Evolutionary conservation across 768 basidiomycete species (phyloP).

Genomic region (Piloderma croceum): DNA sequence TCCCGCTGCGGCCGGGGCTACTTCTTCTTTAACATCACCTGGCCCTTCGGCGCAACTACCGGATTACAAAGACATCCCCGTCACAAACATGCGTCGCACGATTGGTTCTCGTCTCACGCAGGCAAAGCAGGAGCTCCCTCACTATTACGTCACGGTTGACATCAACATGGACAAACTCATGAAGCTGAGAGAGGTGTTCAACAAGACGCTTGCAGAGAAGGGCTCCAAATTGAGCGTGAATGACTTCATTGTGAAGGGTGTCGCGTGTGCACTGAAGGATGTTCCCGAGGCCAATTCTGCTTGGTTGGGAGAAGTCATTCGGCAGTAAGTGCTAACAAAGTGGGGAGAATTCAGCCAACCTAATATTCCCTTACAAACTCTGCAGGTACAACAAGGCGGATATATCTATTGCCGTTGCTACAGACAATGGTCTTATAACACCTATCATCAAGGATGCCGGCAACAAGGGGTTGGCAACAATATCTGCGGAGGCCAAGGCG

Average conservation of each 20-base stretch:
- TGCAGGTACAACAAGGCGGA: constrained; percentile 91
- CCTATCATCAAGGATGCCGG: constrained; percentile 95
- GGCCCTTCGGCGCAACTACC: constrained; percentile 46
- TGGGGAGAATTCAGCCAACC: background rate
- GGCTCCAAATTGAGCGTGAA: constrained; percentile 92
- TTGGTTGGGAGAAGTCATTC: constrained; percentile 93
- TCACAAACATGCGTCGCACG: constrained; percentile 90
- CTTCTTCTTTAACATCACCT: constrained; percentile 41
- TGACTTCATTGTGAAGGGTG: constrained; percentile 96
- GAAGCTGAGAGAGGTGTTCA: constrained; percentile 94
- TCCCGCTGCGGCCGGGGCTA: constrained; percentile 37
- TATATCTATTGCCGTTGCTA: constrained; percentile 95
- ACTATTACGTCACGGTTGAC: constrained; percentile 94
- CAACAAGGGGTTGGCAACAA: constrained; percentile 85
- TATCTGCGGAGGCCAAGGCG: constrained; percentile 87
- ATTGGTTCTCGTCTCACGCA: constrained; percentile 89
- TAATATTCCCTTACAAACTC: background rate
- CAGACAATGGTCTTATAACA: constrained; percentile 92
- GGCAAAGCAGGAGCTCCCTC: constrained; percentile 92
- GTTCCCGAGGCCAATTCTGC: constrained; percentile 98
- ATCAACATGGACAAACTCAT: constrained; percentile 94
- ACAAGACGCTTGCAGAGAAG: constrained; percentile 79
- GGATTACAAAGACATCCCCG: constrained; percentile 85
- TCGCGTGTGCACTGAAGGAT: constrained; percentile 83
- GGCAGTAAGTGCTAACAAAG: constrained; percentile 87